These are phyloP conservation scores for Salisapilia sapeloensis DNA, from an alignment of 352 stramenopile species.

Conservation along the genomic window DNA sequence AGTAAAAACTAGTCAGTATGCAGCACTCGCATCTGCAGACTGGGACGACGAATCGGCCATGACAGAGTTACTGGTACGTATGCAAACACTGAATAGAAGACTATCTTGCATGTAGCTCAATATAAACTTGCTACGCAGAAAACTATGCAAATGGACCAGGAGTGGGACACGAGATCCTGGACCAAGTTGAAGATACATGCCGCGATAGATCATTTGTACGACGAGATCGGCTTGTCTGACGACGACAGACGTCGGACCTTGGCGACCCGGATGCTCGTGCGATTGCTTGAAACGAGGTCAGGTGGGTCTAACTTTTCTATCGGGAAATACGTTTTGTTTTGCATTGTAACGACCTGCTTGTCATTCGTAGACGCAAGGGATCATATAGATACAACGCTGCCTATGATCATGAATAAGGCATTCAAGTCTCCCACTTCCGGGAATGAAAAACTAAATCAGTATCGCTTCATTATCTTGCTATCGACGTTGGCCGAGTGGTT, in stretches of 20 bases:
- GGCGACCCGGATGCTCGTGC: conserved; percentile 48
- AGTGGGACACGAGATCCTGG: conserved; percentile 65
- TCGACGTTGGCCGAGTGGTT: conserved; percentile 46
- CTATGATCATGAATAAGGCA: conserved; percentile 53
- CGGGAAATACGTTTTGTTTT: neutral
- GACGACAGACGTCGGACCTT: conserved; percentile 23
- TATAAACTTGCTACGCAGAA: conserved; percentile 11
- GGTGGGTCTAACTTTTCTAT: conserved; percentile 5
- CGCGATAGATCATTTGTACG: conserved; percentile 48
- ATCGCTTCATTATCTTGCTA: conserved; percentile 30
- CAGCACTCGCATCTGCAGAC: conserved; percentile 18
- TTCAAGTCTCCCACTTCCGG: conserved; percentile 44
- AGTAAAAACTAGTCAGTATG: conserved; percentile 24
- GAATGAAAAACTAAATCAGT: conserved; percentile 30
- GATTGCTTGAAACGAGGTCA: conserved; percentile 47
- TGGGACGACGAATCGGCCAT: conserved; percentile 12
- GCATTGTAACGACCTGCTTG: neutral
- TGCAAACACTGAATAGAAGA: conserved; percentile 14
- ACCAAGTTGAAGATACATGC: conserved; percentile 35
- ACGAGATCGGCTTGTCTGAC: conserved; percentile 30
- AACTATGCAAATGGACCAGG: conserved; percentile 59
- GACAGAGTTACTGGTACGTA: conserved; percentile 6
- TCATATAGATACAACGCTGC: conserved; percentile 45
- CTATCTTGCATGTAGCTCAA: conserved; percentile 23
- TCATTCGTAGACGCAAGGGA: conserved; percentile 24